Base-by-base conservation (phyloP, 108 stramenopile species). In the Fragilaria radians region DNA sequence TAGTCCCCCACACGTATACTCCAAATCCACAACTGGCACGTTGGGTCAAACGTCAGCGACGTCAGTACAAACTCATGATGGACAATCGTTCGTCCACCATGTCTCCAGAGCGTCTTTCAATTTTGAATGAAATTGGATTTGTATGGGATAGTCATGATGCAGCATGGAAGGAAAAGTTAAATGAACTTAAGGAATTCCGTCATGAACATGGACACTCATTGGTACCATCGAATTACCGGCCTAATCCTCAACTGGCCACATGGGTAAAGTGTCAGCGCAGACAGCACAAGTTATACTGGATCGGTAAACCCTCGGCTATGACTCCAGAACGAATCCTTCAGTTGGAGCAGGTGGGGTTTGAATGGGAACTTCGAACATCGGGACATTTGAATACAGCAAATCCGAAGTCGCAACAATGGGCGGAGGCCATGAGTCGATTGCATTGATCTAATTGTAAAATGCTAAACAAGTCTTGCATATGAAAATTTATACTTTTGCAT, bases 211-310 rank as follows among this genome's bases (percentile, higher is more conserved):
- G 57, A 24, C 1, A 58, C 27, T 58, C 32, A 25, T 4, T 33
- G 2, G 57, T 58, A 3, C 57, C 57, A 3, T 4, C 34, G 22
- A 34, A 34, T 5, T 58, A 34, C 32, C 1, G 36, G 29, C 1
- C 25, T 2, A 31, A 58, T 58, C 57, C 57, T 25, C 32, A 33
- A 1, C 71, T 77, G 17, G 77, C 68, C n/a, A 55, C 50, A 14
- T 76, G 75, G 75, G 75, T 76, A 9, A 66, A 76, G 46, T 27
- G 65, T 23, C 79, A 75, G 48, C 68, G 74, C 5, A 63, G 63
- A 28, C 74, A 75, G 48, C 69, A 73, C 68, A 80, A 77, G 29
- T 48, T 70, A 14, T 67, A 55, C 27, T 29, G 32, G 28, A 66
- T 71, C n/a, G 69, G 69, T 3, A 71, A 76, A 17, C 54, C 52